Evolutionary conservation across 495 filamentous ascomycete genomes (phyloP), one percentile per base, ranked within the genome.

Genomic region (Aspergillus ellipticus): DNA sequence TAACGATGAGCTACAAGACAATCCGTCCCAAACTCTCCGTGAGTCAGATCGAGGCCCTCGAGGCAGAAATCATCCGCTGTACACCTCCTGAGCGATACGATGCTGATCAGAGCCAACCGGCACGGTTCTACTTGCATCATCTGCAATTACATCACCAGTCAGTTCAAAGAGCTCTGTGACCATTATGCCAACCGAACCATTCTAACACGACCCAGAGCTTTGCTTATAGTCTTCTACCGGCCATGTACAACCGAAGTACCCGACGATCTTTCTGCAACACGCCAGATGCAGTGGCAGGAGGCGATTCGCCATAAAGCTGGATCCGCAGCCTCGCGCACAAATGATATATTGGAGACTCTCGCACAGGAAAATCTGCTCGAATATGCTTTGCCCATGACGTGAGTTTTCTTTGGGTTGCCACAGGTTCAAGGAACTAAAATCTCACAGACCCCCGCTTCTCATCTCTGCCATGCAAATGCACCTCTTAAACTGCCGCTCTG

Each of bases 401-500:
- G 51, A 53, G 69, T 58, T 0, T 16, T 28, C 17, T 51, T 17
- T 21, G 9, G 28, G 19, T n/a, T 9, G 45, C n/a, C 15, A 16
- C 35, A 24, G 15, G 16, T 41, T 19, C 41, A 9, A 35, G 49
- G 46, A 53, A 51, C 42, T 42, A 15, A 53, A 6, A 17, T 10
- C n/a, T 31, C 5, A 45, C n/a, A 74, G 71, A 39, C 70, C 73
- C 11, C 67, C 74, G 6, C 58, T 72, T 0, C 46, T 76, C 20
- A 65, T 76, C 11, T 72, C 72, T 1, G 72, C 71, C 3, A 75
- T 76, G 71, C 71, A 75, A 55, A 65, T 65, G 10, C 69, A 76
- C 51, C 58, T 76, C 0, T 59, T 73, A 6, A 67, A 68, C 33
- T 75, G 69, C 58, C 71, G 69, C 53, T 63, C 58, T 0, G 42